phyloP scores from a whole-genome alignment of 345 rosid genomes.

The Lenwebbia sp. region DNA sequence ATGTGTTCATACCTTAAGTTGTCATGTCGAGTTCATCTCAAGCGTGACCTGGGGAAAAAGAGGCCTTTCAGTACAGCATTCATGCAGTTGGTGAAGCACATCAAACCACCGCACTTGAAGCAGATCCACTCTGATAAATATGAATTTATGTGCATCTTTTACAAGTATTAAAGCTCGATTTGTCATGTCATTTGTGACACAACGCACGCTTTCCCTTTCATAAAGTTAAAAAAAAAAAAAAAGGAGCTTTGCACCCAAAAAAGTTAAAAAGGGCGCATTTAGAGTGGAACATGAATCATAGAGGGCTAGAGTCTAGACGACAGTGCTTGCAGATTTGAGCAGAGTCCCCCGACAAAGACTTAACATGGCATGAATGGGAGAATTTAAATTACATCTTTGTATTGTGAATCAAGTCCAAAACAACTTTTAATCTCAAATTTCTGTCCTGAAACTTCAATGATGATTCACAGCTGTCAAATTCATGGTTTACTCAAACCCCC shows the following conservation, averaged over 20 bases:
- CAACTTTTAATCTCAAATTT: background rate
- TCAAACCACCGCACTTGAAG: background rate
- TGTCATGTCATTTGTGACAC: background rate
- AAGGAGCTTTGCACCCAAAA: background rate
- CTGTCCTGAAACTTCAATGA: background rate
- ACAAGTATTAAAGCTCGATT: background rate
- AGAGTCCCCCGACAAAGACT: background rate
- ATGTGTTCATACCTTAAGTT: background rate
- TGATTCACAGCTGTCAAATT: background rate
- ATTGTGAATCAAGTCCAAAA: background rate
- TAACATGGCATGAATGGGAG: background rate
- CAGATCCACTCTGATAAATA: background rate
- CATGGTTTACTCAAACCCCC: background rate
- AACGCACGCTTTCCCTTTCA: background rate
- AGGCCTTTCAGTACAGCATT: background rate
- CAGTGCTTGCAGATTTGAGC: background rate
- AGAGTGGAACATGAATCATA: background rate
- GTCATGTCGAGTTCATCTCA: background rate
- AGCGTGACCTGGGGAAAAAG: background rate
- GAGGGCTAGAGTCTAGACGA: background rate
- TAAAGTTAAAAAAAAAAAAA: background rate
- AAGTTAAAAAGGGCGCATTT: background rate
- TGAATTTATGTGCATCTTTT: background rate
- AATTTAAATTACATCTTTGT: background rate
- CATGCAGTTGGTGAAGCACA: background rate